Evolutionary conservation across 805 yeast genomes (phyloP).

Genomic region (Komagataella pseudopastoris): DNA sequence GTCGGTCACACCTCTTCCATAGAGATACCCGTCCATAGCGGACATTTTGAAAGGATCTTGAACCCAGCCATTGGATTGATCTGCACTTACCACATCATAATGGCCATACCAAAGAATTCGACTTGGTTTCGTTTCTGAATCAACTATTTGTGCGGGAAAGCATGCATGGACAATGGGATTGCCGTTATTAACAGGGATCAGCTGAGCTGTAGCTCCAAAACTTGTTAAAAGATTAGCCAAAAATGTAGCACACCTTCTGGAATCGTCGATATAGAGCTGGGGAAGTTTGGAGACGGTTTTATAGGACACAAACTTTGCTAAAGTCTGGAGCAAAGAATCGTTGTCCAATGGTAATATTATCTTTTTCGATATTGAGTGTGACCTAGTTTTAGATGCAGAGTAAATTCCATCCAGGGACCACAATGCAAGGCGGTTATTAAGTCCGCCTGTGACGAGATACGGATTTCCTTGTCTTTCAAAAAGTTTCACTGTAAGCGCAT

Average conservation of each 20-base stretch:
- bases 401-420: slow-evolving; percentile 41
- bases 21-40: slow-evolving; percentile 71
- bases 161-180: slow-evolving; percentile 79
- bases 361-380: slow-evolving; percentile 4
- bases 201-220: slow-evolving; percentile 59
- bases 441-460: slow-evolving; percentile 55
- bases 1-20: slow-evolving; percentile 89
- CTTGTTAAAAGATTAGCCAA: slow-evolving; percentile 45
- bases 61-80: slow-evolving; percentile 34
- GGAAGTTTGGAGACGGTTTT: slow-evolving; percentile 71
- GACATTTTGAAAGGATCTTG: slow-evolving; percentile 69
- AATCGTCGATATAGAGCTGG: slow-evolving; percentile 56
- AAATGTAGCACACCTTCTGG: slow-evolving; percentile 76
- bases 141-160: slow-evolving; percentile 33
- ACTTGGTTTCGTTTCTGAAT: slow-evolving; percentile 9
- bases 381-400: slow-evolving; percentile 2
- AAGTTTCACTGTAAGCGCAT: slow-evolving; percentile 41
- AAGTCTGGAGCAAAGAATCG: slow-evolving; percentile 49
- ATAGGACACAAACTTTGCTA: slow-evolving; percentile 50
- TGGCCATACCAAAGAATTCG: slow-evolving; percentile 86
- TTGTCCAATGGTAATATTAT: slow-evolving; percentile 24
- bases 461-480: slow-evolving; percentile 25
- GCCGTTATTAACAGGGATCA: slow-evolving; percentile 63
- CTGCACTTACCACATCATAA: slow-evolving; percentile 84
- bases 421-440: slow-evolving; percentile 50